phyloP scores from a whole-genome alignment of 768 basidiomycete genomes.

The Mycena polygramma region DNA sequence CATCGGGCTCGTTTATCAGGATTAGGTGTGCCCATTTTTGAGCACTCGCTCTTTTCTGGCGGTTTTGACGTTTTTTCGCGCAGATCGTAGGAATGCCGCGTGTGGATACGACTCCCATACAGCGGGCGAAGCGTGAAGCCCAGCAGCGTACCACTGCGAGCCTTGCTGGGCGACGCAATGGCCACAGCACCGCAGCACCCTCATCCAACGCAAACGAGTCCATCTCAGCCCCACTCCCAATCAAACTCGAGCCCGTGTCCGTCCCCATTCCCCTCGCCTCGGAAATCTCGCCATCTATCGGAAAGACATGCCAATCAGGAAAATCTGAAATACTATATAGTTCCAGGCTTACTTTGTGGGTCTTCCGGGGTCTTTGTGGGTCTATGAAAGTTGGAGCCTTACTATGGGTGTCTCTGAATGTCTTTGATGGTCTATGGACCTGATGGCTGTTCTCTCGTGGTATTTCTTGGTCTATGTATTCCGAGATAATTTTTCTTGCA shows the following conservation, averaged over 20 bases:
- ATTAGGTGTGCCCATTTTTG: neutral
- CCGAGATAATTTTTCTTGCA: too few relatives aligned
- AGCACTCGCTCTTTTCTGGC: neutral
- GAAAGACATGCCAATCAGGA: slow-evolving; percentile 3
- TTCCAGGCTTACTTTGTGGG: too few relatives aligned
- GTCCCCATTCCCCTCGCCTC: neutral
- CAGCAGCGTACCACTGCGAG: neutral
- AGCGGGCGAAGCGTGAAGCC: slow-evolving; percentile 6
- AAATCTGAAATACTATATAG: too few relatives aligned
- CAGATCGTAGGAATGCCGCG: slow-evolving; percentile 15
- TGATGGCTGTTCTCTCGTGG: too few relatives aligned
- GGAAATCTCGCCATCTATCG: neutral
- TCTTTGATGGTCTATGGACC: too few relatives aligned
- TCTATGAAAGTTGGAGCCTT: too few relatives aligned
- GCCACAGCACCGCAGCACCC: neutral
- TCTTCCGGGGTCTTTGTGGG: too few relatives aligned
- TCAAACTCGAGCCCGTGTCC: neutral
- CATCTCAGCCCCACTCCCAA: slow-evolving; percentile 5
- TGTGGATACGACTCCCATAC: neutral
- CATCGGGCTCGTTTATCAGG: neutral
- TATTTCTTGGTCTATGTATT: too few relatives aligned
- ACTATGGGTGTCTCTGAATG: too few relatives aligned
- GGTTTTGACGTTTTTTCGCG: neutral
- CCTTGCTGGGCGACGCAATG: neutral
- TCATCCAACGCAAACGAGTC: neutral